Evolutionary conservation across 23 red algal genomes (phyloP).

Genomic region (Gracilaria domingensis): DNA sequence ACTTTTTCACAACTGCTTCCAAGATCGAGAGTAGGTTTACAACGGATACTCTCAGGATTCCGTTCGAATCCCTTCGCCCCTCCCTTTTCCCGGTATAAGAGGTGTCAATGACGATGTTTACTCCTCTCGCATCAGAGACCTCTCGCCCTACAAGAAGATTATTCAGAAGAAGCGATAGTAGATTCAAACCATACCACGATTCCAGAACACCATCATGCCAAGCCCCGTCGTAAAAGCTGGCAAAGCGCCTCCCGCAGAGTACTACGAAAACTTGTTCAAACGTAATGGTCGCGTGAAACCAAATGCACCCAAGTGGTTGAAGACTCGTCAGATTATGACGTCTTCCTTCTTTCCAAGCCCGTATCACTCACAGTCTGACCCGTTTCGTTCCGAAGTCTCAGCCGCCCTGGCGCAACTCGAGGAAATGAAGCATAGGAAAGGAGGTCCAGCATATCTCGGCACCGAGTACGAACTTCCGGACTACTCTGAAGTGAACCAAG

Average conservation of each 20-base stretch:
- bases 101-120: too few species aligned
- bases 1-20: too few species aligned
- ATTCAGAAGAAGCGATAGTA: too few species aligned
- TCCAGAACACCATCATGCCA: not conserved
- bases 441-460: conserved; percentile 25
- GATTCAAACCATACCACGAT: too few species aligned
- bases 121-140: too few species aligned
- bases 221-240: not conserved
- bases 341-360: conserved; percentile 19
- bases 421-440: conserved; percentile 23
- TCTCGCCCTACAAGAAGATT: too few species aligned
- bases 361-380: not conserved
- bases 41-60: too few species aligned
- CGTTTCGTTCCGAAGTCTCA: conserved; percentile 23
- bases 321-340: conserved; percentile 8
- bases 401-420: conserved; percentile 25
- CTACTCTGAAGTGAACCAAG: conserved; percentile 32
- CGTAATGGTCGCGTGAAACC: conserved; percentile 14
- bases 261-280: not conserved
- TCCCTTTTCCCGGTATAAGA: too few species aligned
- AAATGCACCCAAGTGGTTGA: conserved; percentile 42
- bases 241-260: not conserved
- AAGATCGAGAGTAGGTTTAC: too few species aligned
- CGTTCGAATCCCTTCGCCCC: too few species aligned
- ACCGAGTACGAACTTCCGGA: conserved; percentile 2